Evolutionary conservation across 2,329 filamentous ascomycete species (phyloP).

Genomic region (Trichoderma atroviride): DNA sequence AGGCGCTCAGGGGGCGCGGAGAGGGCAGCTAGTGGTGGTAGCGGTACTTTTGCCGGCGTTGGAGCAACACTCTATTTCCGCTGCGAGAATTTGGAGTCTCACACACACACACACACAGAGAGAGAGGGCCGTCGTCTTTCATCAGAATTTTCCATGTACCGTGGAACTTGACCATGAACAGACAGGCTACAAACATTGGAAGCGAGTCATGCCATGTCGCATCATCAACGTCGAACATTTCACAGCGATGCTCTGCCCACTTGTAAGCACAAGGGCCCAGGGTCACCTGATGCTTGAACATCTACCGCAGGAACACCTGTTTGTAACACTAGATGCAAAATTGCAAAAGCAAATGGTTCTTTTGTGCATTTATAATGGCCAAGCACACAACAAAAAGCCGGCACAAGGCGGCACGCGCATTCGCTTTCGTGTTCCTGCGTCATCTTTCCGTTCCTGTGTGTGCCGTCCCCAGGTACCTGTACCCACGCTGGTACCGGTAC

Average conservation of each 20-base stretch:
- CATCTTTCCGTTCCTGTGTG: not conserved
- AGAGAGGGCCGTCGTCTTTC: too few relatives aligned
- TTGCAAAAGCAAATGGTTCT: not conserved
- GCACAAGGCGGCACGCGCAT: not conserved
- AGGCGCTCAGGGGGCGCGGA: slow-evolving; percentile 23
- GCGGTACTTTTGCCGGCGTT: not conserved
- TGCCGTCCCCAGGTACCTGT: not conserved
- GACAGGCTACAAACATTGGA: not conserved
- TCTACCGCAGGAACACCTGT: not conserved
- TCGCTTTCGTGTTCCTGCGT: slow-evolving; percentile 10
- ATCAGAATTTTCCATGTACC: not conserved
- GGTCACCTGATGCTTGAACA: not conserved
- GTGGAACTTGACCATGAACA: not conserved
- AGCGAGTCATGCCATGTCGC: slow-evolving; percentile 6
- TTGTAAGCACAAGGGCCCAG: not conserved
- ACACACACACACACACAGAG: not conserved
- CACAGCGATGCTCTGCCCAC: not conserved
- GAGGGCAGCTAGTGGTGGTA: slow-evolving; percentile 8
- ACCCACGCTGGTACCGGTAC: not conserved
- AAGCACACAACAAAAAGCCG: not conserved
- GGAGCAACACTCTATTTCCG: not conserved
- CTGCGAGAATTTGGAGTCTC: not conserved
- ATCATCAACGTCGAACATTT: not conserved
- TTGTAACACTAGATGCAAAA: not conserved
- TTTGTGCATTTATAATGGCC: not conserved